These are phyloP conservation scores for Pyrrhoderma lamaoense DNA, from an alignment of 1,284 basidiomycete genomes.

Conservation along the genomic window DNA sequence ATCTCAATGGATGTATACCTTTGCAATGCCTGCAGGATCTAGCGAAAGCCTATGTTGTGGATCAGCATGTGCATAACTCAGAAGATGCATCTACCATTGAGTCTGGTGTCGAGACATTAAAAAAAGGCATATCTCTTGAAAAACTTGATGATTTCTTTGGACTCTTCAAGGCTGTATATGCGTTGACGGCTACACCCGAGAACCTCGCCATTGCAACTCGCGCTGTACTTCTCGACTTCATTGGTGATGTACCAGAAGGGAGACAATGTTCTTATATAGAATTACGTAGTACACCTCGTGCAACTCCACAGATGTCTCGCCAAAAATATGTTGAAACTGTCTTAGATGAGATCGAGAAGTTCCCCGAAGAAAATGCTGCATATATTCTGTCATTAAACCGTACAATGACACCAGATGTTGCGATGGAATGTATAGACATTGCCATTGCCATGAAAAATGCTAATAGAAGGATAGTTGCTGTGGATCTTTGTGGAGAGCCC, in stretches of 20 bases:
- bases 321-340: conserved; percentile 56
- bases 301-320: conserved; percentile 46
- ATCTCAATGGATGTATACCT: conserved; percentile 78
- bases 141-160: conserved; percentile 62
- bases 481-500: conserved; percentile 79
- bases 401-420: conserved; percentile 44
- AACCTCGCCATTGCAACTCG: conserved; percentile 48
- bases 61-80: neutral
- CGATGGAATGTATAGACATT: conserved; percentile 49
- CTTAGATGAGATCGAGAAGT: conserved; percentile 56
- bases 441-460: conserved; percentile 48
- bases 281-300: conserved; percentile 63
- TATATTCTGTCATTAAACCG: conserved; percentile 71
- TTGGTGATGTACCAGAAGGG: conserved; percentile 28
- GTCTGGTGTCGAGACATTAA: conserved; percentile 41
- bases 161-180: conserved; percentile 72
- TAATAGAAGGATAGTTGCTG: conserved; percentile 61
- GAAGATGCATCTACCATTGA: conserved; percentile 26
- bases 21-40: conserved; percentile 56
- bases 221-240: conserved; percentile 57
- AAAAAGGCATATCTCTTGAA: conserved; percentile 43
- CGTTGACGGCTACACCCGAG: conserved; percentile 53
- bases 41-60: conserved; percentile 37
- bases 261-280: conserved; percentile 66
- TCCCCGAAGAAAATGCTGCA: conserved; percentile 41